phyloP scores from a whole-genome alignment of 2,329 filamentous ascomycete species.

The Teratosphaeria gauchensis region DNA sequence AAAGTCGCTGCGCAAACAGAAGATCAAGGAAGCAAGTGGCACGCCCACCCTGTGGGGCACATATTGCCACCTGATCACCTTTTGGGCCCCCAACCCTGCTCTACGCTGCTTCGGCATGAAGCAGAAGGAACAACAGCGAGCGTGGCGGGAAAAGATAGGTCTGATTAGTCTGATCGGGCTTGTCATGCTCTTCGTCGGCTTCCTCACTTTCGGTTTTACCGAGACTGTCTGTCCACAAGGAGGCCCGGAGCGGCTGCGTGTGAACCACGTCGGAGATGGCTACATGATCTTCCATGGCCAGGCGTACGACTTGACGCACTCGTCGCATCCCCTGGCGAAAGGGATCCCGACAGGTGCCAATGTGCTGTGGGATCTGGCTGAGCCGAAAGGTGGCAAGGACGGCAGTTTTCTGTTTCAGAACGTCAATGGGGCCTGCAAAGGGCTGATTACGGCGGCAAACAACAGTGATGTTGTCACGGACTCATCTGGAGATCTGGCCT shows the following conservation, averaged over 20 bases:
- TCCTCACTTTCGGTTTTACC: conserved; percentile 93
- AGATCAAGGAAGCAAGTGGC: conserved; percentile 52
- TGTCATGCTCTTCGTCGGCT: conserved; percentile 84
- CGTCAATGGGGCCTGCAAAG: conserved; percentile 95
- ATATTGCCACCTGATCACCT: conserved; percentile 88
- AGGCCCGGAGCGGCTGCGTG: conserved; percentile 56
- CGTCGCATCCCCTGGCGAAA: conserved; percentile 67
- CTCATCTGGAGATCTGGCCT: conserved; percentile 63
- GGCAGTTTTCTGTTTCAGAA: conserved; percentile 97
- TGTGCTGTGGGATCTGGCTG: conserved; percentile 74
- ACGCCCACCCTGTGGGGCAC: conserved; percentile 89
- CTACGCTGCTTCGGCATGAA: conserved; percentile 78
- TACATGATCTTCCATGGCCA: conserved; percentile 96
- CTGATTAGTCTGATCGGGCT: conserved; percentile 84
- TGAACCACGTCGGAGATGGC: conserved; percentile 69
- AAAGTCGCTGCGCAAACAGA: conserved; percentile 44
- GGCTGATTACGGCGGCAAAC: conserved; percentile 62
- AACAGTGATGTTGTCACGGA: conserved; percentile 74
- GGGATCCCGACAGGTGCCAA: conserved; percentile 69
- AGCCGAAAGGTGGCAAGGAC: conserved; percentile 77
- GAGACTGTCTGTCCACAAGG: conserved; percentile 71
- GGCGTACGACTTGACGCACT: conserved; percentile 73
- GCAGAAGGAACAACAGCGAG: conserved; percentile 75
- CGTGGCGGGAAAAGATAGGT: conserved; percentile 97
- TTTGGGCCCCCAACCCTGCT: conserved; percentile 83